Conservation (phyloP, 2,329 filamentous ascomycete species). For the Epichloe elymi region DNA sequence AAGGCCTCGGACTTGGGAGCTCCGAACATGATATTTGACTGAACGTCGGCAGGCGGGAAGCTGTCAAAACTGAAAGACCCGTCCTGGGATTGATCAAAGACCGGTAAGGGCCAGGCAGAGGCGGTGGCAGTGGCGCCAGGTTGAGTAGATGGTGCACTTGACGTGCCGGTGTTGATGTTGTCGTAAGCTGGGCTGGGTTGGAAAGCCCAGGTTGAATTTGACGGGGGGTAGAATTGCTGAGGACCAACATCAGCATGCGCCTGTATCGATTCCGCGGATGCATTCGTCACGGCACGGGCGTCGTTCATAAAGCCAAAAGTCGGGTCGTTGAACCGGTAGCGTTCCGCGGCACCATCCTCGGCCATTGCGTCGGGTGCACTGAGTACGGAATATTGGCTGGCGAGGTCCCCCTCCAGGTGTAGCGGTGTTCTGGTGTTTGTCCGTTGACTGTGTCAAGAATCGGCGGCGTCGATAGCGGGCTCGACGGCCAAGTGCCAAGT, state of each 20-base stretch:
- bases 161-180: slow-evolving; percentile 26
- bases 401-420: not conserved
- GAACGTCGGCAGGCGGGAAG: slow-evolving; percentile 21
- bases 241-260: slow-evolving; percentile 20
- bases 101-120: slow-evolving; percentile 22
- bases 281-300: slow-evolving; percentile 15
- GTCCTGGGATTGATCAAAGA: slow-evolving; percentile 22
- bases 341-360: slow-evolving; percentile 25
- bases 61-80: slow-evolving; percentile 18
- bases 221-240: slow-evolving; percentile 18
- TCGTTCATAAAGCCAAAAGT: slow-evolving; percentile 25
- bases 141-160: slow-evolving; percentile 20
- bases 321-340: slow-evolving; percentile 32
- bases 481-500: slow-evolving; percentile 1
- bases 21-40: slow-evolving; percentile 21
- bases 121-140: slow-evolving; percentile 20
- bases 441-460: not conserved
- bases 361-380: slow-evolving; percentile 19
- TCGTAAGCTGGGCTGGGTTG: slow-evolving; percentile 35
- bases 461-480: not conserved
- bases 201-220: slow-evolving; percentile 31
- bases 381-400: not conserved
- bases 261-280: slow-evolving; percentile 19
- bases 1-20: slow-evolving; percentile 1
- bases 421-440: not conserved